Evolutionary conservation across 768 basidiomycete species (phyloP).

Genomic region (Cubamyces lactineus): DNA sequence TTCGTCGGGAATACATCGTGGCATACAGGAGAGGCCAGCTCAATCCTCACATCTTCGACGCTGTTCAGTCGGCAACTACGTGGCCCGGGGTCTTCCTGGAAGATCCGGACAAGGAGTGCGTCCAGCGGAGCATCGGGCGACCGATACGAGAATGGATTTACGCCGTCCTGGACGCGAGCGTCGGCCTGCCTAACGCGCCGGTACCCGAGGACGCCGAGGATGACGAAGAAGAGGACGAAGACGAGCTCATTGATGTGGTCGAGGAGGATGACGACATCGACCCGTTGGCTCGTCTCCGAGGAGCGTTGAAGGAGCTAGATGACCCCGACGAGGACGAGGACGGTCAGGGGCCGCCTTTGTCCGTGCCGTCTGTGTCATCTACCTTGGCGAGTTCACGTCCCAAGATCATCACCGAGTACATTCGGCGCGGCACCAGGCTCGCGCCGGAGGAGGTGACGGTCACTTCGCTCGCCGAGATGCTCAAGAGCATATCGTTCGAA

Average conservation of each 20-base stretch:
- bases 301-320: conserved; percentile 43
- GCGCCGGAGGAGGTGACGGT: conserved; percentile 60
- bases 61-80: conserved; percentile 61
- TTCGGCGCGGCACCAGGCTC: conserved; percentile 71
- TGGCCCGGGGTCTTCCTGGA: conserved; percentile 81
- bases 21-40: conserved; percentile 67
- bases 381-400: conserved; percentile 9
- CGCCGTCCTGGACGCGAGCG: conserved; percentile 65
- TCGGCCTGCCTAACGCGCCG: conserved; percentile 54
- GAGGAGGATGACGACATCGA: conserved; percentile 36
- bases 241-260: conserved; percentile 7
- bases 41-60: conserved; percentile 59
- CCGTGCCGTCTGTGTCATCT: conserved; percentile 37
- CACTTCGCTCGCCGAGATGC: conserved; percentile 49
- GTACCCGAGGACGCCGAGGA: conserved; percentile 30
- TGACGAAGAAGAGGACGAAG: conserved; percentile 45
- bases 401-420: conserved; percentile 53
- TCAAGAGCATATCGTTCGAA: conserved; percentile 37
- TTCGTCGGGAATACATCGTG: conserved; percentile 56
- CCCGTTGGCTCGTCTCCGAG: too few relatives aligned
- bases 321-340: conserved; percentile 55
- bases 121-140: conserved; percentile 61
- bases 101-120: conserved; percentile 73
- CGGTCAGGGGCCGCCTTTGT: conserved; percentile 38
- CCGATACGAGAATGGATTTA: conserved; percentile 69